Base-by-base conservation (phyloP, 306 rosid species). In the Vicia sativa region DNA sequence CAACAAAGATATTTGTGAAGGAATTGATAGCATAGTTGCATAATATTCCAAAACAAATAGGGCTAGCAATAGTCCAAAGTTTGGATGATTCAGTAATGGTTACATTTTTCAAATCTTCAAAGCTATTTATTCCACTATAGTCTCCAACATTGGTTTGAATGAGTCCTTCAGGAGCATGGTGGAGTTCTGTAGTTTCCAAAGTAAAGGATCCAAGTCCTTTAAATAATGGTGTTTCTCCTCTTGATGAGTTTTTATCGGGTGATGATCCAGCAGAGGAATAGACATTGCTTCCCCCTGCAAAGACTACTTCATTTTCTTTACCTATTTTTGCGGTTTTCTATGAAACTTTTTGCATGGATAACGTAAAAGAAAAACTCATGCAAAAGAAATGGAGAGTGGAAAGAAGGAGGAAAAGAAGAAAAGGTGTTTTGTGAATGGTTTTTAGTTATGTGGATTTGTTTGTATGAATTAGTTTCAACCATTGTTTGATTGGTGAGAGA, bases 1-100 rank as follows among this genome's bases (percentile, higher is more conserved):
- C 98, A 61, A 81, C 96, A 66, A 87, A 92, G 26, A 89, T 86
- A 60, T 35, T 89, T 9, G 96, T 92, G 48, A 91, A 88, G 28
- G 96, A 86, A 59, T 91, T 88, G 31, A 87, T 53, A 0, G 86
- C 97, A 77, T 88, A 91, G 7, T 91, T 91, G 73, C 97, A 91
- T 11, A 84, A 69, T 29, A 91, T 87, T 12, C 87, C 83, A 63
- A 90, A 90, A 13, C 91, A 93, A 67, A 90, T 90, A 14, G 95
- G 96, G 13, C 79, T 89, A 38, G 91, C 95, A 80, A 90, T 90
- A 1, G 15, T 4, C 96, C 96, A 90, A 31, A 90, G 78, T 83
- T 87, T 90, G 1, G 48, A 6, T 5, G 84, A 73, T 53, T 87
- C 96, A 18, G 58, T 2, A 63, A 3, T 21, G 48, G 65, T 73